phyloP scores from a whole-genome alignment of 257 asterid species.

The Misopates orontium region DNA sequence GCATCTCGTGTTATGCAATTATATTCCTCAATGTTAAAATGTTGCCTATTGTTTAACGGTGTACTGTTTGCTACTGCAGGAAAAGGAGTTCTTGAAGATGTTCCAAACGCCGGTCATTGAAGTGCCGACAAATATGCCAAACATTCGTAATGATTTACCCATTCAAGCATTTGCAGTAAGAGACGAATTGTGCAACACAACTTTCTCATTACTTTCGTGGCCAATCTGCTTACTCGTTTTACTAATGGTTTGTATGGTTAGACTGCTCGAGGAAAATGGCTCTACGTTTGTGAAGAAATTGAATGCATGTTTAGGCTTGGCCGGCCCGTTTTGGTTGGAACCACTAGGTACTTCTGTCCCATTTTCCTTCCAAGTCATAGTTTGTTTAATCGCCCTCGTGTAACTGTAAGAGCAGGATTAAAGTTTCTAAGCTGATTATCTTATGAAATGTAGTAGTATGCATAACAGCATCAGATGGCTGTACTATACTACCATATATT shows the following conservation, averaged over 20 bases:
- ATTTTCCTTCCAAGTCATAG: slow-evolving; percentile 27
- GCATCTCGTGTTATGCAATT: slow-evolving; percentile 23
- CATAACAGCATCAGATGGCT: not conserved
- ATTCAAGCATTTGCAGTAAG: slow-evolving; percentile 96
- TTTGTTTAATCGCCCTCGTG: slow-evolving; percentile 19
- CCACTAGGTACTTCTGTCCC: slow-evolving; percentile 71
- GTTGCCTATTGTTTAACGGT: slow-evolving; percentile 11
- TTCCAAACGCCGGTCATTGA: slow-evolving; percentile 90
- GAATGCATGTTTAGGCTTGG: slow-evolving; percentile 83
- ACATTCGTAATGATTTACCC: slow-evolving; percentile 82
- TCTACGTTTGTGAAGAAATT: slow-evolving; percentile 74
- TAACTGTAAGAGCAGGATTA: slow-evolving; percentile 4
- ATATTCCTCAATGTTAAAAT: slow-evolving; percentile 14
- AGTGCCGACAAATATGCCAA: slow-evolving; percentile 90
- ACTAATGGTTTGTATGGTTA: slow-evolving; percentile 32
- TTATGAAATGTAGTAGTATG: slow-evolving; percentile 1
- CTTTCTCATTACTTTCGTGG: slow-evolving; percentile 16
- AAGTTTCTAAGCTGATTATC: slow-evolving; percentile 17
- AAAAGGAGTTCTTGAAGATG: slow-evolving; percentile 94
- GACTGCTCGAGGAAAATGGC: slow-evolving; percentile 98
- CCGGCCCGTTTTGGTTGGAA: slow-evolving; percentile 94
- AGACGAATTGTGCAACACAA: slow-evolving; percentile 7
- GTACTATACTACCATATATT: slow-evolving; percentile 12
- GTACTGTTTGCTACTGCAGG: slow-evolving; percentile 43
- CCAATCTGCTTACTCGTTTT: slow-evolving; percentile 28